Evolutionary conservation across 257 asterid species (phyloP), one percentile per base, ranked within the genome.

Genomic region (Nicotiana tabacum): DNA sequence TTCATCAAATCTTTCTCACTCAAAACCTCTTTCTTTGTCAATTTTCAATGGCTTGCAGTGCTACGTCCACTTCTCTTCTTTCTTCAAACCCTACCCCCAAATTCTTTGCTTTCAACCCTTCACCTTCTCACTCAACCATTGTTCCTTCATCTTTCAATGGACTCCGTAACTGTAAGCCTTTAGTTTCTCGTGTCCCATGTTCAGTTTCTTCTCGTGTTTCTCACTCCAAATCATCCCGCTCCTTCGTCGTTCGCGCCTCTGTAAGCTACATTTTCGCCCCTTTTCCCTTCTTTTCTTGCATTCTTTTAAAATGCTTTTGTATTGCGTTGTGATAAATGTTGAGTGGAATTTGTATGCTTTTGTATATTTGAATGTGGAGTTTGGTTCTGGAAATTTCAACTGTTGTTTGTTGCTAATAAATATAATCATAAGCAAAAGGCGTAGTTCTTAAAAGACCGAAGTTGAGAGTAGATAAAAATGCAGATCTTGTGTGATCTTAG

Each of bases 11-110:
- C 48, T 39, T 39, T 5, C 21, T 17, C 64, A 3, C 62, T 16
- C 24, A 56, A 15, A 56, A 12, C 15, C 58, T 53, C 5, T 4
- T 53, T 56, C 30, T 35, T 27, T 60, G 7, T 0, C 60, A 10
- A 70, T 43, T 70, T 62, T 39, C 81, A 85, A 93, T 93, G 94
- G 97, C 96, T 53, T 90, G 89, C 85, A 86, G 89, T 3, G 92
- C 95, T 37, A 72, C 95, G 79, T 82, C 96, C 30, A 82, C 92
- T 43, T 86, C 90, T 66, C 89, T 94, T 66, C 87, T 94, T 55
- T 60, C 85, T 58, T 86, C 94, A 55, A 88, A 81, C 66, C 90
- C 90, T 10, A 43, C 11, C 48, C 11, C 11, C 11, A 43, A 43
- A 43, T 43, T 43, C 48, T 43, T 11, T 43, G 48, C 48, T 53